Evolutionary conservation across 176 grass and related monocot species (phyloP), one percentile per base, ranked within the genome.

Genomic region (Melocanna baccifera): DNA sequence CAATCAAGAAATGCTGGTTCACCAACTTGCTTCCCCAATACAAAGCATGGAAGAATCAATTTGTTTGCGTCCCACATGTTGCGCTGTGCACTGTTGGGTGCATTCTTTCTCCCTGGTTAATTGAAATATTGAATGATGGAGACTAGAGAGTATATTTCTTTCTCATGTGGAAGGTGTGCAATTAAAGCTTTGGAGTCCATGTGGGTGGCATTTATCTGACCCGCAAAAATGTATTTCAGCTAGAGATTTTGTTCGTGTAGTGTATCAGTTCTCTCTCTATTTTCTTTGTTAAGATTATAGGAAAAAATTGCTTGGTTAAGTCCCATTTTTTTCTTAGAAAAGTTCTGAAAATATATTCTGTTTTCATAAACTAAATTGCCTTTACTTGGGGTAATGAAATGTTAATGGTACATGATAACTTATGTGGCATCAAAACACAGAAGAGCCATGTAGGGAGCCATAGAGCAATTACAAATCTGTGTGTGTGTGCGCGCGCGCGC

Each of bases 161-260:
- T 47, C 34, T 56, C 62, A 76, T n/a, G 62, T 67, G 23, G n/a
- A 67, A 84, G 82, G 6, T 66, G 34, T 76, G 71, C 46, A 67
- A 29, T 9, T 57, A 50, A 40, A 39, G 30, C 26, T 23, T 26
- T 6, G 12, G 15, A 39, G 29, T 19, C 65, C 59, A 50, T 58
- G 32, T 19, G 58, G 1, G 5, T 14, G 1, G 29, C 71, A 75
- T 66, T 28, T 63, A 63, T 63, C 26, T 63, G 11, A 6, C 1
- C 61, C 15, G 1, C 12, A 63, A 63, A 63, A 63, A 7, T 63
- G 61, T 14, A 63, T 63, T 30, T 30, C 0, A 30, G 12, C 25
- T 30, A 63, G 26, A 63, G 12, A 30, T 29, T 29, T 15, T 30
- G 26, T 30, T 30, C 12, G 15, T 63, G 26, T 29, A 30, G 0